Evolutionary conservation across 345 rosid species (phyloP).

Genomic region (Eucalyptus pauciflora): DNA sequence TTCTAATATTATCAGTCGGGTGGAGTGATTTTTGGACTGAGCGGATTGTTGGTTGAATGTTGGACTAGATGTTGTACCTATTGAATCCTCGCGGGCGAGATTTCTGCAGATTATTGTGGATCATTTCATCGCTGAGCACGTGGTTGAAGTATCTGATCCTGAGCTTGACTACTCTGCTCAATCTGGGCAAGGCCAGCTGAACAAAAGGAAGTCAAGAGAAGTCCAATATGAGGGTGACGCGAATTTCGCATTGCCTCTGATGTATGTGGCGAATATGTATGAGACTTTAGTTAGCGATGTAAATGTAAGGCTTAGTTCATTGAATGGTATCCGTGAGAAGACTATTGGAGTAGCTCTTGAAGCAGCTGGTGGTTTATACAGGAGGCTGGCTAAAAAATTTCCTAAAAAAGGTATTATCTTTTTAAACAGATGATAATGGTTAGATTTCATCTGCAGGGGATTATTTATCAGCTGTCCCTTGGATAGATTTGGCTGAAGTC

Average conservation of each 20-base stretch:
- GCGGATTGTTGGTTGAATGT: background rate
- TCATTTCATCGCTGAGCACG: slow-evolving; percentile 55
- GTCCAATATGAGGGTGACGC: slow-evolving; percentile 75
- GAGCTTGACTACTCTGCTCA: slow-evolving; percentile 33
- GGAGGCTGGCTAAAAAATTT: slow-evolving; percentile 72
- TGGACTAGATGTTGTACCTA: slow-evolving; percentile 64
- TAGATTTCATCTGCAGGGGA: background rate
- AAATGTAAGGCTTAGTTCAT: slow-evolving; percentile 59
- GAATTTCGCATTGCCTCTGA: slow-evolving; percentile 61
- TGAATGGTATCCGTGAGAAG: slow-evolving; percentile 75
- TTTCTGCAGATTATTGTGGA: slow-evolving; percentile 73
- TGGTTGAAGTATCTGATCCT: slow-evolving; percentile 41
- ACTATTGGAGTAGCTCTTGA: slow-evolving; percentile 85
- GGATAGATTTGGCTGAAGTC: background rate
- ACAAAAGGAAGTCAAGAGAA: slow-evolving; percentile 71
- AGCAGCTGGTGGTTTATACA: slow-evolving; percentile 93
- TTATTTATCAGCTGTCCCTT: background rate
- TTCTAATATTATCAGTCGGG: background rate
- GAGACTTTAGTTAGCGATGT: slow-evolving; percentile 72
- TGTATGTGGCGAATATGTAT: slow-evolving; percentile 91
- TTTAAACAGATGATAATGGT: background rate
- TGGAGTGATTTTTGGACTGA: background rate
- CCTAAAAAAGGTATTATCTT: slow-evolving; percentile 65
- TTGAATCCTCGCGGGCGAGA: slow-evolving; percentile 74
- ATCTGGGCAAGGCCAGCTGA: slow-evolving; percentile 35